phyloP scores from a whole-genome alignment of 306 rosid species.

The Castanospermum australe region DNA sequence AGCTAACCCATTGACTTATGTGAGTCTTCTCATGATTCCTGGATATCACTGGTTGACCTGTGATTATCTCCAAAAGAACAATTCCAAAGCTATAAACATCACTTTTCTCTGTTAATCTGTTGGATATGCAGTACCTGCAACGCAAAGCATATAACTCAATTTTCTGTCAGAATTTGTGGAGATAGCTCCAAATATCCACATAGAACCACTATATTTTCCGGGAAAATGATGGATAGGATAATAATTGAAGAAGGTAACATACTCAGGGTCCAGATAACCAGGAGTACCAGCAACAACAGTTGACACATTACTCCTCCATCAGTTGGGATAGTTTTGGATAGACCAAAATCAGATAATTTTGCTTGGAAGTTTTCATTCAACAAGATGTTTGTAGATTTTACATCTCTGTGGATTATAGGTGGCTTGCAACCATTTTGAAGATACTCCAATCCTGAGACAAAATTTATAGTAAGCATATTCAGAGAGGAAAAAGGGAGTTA shows the following conservation, averaged over 20 bases:
- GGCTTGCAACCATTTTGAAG: slow-evolving; percentile 38
- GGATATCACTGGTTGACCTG: slow-evolving; percentile 32
- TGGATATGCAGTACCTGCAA: slow-evolving; percentile 36
- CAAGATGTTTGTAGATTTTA: slow-evolving; percentile 49
- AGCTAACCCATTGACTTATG: slow-evolving; percentile 40
- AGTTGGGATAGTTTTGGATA: slow-evolving; percentile 31
- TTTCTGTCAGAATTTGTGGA: background rate
- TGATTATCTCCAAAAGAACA: slow-evolving; percentile 52
- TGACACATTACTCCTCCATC: slow-evolving; percentile 25
- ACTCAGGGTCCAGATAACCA: slow-evolving; percentile 46
- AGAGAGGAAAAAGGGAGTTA: background rate
- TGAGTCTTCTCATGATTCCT: slow-evolving; percentile 24
- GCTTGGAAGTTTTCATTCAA: slow-evolving; percentile 40
- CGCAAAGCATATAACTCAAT: background rate
- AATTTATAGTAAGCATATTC: background rate
- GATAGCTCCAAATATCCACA: background rate
- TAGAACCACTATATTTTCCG: background rate
- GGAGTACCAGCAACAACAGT: slow-evolving; percentile 44
- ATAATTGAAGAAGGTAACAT: slow-evolving; percentile 6
- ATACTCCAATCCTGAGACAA: slow-evolving; percentile 46
- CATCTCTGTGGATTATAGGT: slow-evolving; percentile 46
- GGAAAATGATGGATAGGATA: background rate
- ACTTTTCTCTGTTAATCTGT: slow-evolving; percentile 47
- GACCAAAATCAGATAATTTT: slow-evolving; percentile 46
- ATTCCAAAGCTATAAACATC: slow-evolving; percentile 62